These are phyloP conservation scores for Colletotrichum sp. DNA, from an alignment of 2,329 filamentous ascomycete genomes.

Conservation along the genomic window DNA sequence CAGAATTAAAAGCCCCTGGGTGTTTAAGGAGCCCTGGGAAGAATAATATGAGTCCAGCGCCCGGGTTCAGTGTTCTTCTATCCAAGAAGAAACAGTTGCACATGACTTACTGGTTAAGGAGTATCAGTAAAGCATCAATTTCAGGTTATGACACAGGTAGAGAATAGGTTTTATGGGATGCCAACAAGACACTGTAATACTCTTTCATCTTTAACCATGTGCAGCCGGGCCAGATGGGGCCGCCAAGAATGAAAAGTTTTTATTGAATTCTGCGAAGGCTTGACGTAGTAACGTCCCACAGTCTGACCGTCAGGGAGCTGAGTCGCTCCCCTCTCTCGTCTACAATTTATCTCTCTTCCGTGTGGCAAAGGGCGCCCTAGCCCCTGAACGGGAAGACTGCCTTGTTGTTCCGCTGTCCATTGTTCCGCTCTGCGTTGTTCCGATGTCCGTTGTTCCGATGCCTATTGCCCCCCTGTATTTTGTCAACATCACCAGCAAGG, in stretches of 20 bases:
- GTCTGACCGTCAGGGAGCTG: not conserved
- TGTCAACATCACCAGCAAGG: not conserved
- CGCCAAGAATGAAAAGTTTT: not conserved
- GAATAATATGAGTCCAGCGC: not conserved
- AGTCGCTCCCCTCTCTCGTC: not conserved
- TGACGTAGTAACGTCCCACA: not conserved
- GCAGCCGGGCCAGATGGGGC: not conserved
- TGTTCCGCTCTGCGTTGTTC: not conserved
- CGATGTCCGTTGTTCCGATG: not conserved
- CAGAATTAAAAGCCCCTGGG: not conserved
- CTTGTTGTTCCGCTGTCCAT: accelerated
- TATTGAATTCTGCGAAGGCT: not conserved
- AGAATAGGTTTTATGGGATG: not conserved
- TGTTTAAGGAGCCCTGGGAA: accelerated
- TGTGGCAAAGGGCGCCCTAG: accelerated
- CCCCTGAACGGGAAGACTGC: not conserved
- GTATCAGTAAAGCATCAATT: accelerated
- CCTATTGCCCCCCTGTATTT: accelerated
- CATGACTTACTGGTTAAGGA: not conserved
- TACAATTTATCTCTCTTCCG: not conserved
- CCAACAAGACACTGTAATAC: not conserved
- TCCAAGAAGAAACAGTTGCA: not conserved
- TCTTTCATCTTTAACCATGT: not conserved
- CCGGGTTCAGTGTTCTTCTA: not conserved
- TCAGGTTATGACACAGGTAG: not conserved